Conservation (phyloP, 2,329 filamentous ascomycete genomes). For the Aspergillus alliaceus region DNA sequence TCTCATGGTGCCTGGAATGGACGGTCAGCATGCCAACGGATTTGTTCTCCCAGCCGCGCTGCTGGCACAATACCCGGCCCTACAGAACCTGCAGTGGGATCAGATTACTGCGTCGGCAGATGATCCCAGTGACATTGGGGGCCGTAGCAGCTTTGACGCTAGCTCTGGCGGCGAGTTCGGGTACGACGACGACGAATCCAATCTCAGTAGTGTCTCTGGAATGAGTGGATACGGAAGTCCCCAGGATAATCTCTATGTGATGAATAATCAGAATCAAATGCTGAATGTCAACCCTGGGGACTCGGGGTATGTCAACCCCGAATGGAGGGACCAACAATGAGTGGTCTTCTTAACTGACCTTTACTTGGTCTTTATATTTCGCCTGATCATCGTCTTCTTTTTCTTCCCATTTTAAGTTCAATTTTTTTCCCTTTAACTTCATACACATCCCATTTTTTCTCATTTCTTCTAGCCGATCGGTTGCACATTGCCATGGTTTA, state of each 20-base stretch:
- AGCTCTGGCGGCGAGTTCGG: conserved; percentile 46
- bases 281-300: conserved; percentile 31
- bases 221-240: conserved; percentile 36
- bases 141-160: conserved; percentile 53
- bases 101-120: conserved; percentile 63
- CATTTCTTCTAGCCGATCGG: not conserved
- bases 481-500: not conserved
- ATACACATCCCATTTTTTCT: not conserved
- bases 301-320: conserved; percentile 26
- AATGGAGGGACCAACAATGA: conserved; percentile 26
- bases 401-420: not conserved
- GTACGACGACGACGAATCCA: conserved; percentile 45
- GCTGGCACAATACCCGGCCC: conserved; percentile 85
- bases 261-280: conserved; percentile 28
- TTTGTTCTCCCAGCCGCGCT: conserved; percentile 82
- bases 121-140: conserved; percentile 62
- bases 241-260: conserved; percentile 32
- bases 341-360: not conserved
- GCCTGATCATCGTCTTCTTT: too few species aligned
- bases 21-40: conserved; percentile 58
- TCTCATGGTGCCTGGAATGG: conserved; percentile 61
- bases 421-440: not conserved
- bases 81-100: conserved; percentile 91
- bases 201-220: conserved; percentile 34
- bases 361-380: not conserved